Base-by-base conservation (phyloP, 129 eudicot genomes). In the Saposhnikovia divaricata region DNA sequence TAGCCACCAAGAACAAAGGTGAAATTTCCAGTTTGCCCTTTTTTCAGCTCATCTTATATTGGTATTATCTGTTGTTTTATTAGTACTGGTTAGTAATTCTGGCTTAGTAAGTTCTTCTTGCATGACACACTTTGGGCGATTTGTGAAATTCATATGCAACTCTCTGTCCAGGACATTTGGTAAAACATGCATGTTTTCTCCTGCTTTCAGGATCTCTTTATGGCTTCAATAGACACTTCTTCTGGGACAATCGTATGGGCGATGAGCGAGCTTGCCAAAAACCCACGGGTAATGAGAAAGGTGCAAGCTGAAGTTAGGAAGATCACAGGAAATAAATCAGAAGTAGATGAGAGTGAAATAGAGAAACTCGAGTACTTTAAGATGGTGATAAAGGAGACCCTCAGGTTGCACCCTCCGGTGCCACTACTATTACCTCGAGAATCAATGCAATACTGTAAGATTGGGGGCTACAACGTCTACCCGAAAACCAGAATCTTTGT, bases 381-480 rank as follows among this genome's bases (percentile, higher is more conserved):
- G 23, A 80, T 82, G 87, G 87, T 85, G 70, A 66, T 88, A 43
- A 88, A 85, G 21, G 91, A 88, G 74, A 84, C 85, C 12, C 21
- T 87, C 0, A 77, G 88, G 80, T 31, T 87, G 43, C 88, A 87
- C 50, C 88, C 91, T 8, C 75, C 88, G 0, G 78, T 77, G 5
- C 65, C 88, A 9, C 74, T 87, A 1, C 46, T 87, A 38, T 18
- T 85, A 16, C 87, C 87, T 18, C 87, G 74, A 14, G 82, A 85
- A 76, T 40, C 74, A n/a, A 85, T 79, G 53, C 75, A 48, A 42
- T 69, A 80, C 31, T 75, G 82, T 37, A 69, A 79, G 51, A 79
- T 85, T 9, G 80, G 78, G 0, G 84, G 85, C 16, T 83, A 85
- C 63, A 53, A 85, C 34, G 44, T 85, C 0, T 50, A 37, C 37